Evolutionary conservation across 1,284 basidiomycete genomes (phyloP), one percentile per base, ranked within the genome.

Genomic region (Ceratobasidium papillatum): DNA sequence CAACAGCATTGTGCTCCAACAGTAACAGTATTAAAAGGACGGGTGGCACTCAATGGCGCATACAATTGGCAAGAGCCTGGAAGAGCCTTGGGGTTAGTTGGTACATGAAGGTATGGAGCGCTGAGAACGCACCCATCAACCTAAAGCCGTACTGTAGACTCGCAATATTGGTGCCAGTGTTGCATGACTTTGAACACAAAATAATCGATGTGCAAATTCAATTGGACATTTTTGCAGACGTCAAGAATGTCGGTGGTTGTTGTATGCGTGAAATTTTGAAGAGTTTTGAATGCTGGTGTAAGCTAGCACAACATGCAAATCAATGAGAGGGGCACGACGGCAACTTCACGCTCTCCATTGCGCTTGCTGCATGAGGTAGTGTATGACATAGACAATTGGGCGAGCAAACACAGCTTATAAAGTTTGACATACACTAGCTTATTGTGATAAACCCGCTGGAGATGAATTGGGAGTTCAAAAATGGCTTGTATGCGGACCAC

Each of bases 401-500:
- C 27, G 27, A 19, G 9, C 3, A n/a, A 22, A 36, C 45, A 68
- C 22, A 49, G 49, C 2, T 19, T 19, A 34, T 62, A 73, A 0
- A 38, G 43, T n/a, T 73, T 43, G 11, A 73, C 8, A 36, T 63
- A 63, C 14, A 43, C 45, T 4, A 73, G 49, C 34, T 17, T 30
- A 11, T 54, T 12, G 32, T 25, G 25, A 9, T 38, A 51, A 2
- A 73, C 0, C 17, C 38, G 4, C 9, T 27, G 34, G 3, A 27
- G 3, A 32, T 27, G 25, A 7, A 27, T 7, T 0, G 69, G 69
- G 5, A 73, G 32, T 19, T 38, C n/a, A 22, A 73, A 73, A 38
- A 73, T 73, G 32, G 17, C 59, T 14, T 43, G 59, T 22, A 73
- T 58, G 11, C 45, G 45, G 11, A 12, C 69, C 8, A 47, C 47